Conservation (phyloP, 306 rosid genomes). For the Crotalaria pallida region DNA sequence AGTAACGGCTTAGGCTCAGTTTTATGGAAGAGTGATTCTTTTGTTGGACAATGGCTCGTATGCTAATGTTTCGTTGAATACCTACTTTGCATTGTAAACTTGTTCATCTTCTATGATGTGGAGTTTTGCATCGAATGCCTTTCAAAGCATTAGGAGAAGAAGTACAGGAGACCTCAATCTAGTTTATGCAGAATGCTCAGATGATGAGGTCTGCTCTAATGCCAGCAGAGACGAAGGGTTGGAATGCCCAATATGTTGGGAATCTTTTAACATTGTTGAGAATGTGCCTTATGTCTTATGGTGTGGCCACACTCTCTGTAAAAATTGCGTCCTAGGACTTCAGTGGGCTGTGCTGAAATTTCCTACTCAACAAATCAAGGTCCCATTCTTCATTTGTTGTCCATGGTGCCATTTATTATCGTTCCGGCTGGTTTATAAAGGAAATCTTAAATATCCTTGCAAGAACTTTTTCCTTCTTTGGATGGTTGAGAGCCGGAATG, state of each 20-base stretch:
- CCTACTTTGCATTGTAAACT: slow-evolving; percentile 9
- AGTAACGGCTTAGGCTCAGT: not conserved
- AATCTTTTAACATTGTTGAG: slow-evolving; percentile 93
- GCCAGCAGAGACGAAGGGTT: slow-evolving; percentile 72
- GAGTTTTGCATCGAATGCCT: slow-evolving; percentile 66
- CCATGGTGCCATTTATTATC: slow-evolving; percentile 88
- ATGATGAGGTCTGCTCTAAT: slow-evolving; percentile 78
- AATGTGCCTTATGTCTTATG: slow-evolving; percentile 89
- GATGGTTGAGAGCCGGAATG: slow-evolving; percentile 93
- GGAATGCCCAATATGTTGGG: slow-evolving; percentile 93
- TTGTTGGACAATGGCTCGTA: slow-evolving; percentile 14
- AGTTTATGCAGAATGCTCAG: slow-evolving; percentile 62
- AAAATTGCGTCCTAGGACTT: slow-evolving; percentile 83
- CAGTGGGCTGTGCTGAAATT: slow-evolving; percentile 74
- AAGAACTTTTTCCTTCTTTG: slow-evolving; percentile 87
- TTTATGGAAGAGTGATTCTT: slow-evolving; percentile 13
- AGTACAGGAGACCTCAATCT: slow-evolving; percentile 37
- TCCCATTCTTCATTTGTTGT: slow-evolving; percentile 71
- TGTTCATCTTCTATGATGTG: slow-evolving; percentile 48
- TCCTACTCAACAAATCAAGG: slow-evolving; percentile 56
- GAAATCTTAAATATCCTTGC: slow-evolving; percentile 69
- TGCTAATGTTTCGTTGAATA: slow-evolving; percentile 7
- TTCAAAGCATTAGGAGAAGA: slow-evolving; percentile 64
- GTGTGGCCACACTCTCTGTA: slow-evolving; percentile 94
- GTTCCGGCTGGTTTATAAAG: slow-evolving; percentile 63